phyloP scores from a whole-genome alignment of 768 basidiomycete genomes.

The Flagelloscypha sp. region DNA sequence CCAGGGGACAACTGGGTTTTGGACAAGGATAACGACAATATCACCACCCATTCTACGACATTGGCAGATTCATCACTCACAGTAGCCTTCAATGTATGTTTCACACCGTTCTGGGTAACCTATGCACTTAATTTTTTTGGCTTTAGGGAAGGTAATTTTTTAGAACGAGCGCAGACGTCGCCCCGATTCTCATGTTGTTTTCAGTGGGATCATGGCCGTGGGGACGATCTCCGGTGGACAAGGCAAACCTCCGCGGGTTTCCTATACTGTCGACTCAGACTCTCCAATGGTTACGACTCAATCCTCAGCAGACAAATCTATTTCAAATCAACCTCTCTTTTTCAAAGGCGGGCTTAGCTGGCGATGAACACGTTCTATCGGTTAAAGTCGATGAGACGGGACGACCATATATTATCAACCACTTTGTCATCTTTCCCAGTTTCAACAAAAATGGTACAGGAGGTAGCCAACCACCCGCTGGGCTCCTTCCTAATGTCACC shows the following conservation, averaged over 20 bases:
- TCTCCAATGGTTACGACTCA: constrained; percentile 26
- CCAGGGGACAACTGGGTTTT: too few species aligned
- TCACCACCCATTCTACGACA: too few species aligned
- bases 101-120: too few species aligned
- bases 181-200: too few species aligned
- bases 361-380: constrained; percentile 26
- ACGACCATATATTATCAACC: constrained; percentile 33
- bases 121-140: too few species aligned
- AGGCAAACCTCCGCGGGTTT: constrained; percentile 28
- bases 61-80: too few species aligned
- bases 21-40: too few species aligned
- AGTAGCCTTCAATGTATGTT: too few species aligned
- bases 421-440: constrained; percentile 29
- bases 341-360: constrained; percentile 19
- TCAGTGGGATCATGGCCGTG: constrained; percentile 36
- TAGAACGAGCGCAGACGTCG: too few species aligned
- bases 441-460: too few species aligned
- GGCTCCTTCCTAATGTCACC: not conserved
- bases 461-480: constrained; percentile 6
- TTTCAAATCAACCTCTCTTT: constrained; percentile 37
- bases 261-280: constrained; percentile 29
- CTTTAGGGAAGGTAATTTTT: too few species aligned
- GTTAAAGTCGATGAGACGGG: constrained; percentile 28
- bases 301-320: constrained; percentile 23
- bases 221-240: constrained; percentile 38